Conservation (phyloP, 2,329 filamentous ascomycete species). For the Hymenoscyphus fraxineus region DNA sequence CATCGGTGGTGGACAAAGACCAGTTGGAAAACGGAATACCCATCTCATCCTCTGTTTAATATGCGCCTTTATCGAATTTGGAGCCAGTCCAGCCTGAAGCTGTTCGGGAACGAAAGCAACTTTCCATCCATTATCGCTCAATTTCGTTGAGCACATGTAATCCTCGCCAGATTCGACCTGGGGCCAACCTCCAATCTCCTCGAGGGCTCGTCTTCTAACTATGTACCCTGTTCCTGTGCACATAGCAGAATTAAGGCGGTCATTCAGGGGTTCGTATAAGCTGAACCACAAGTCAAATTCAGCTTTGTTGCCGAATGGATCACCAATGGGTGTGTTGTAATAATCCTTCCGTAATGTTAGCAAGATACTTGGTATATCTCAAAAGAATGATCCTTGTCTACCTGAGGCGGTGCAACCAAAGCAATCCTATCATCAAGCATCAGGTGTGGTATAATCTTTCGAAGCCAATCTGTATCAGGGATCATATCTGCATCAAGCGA, state of each 20-base stretch:
- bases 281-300: background rate
- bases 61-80: background rate
- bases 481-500: background rate
- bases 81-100: background rate
- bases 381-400: background rate
- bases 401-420: background rate
- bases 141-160: background rate
- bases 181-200: background rate
- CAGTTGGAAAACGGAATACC: background rate
- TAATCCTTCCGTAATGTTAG: background rate
- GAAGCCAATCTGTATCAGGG: background rate
- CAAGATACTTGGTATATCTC: background rate
- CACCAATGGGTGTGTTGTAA: background rate
- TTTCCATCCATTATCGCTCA: background rate
- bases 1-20: background rate
- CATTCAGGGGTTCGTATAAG: background rate
- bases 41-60: background rate
- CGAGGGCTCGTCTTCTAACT: background rate
- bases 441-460: background rate
- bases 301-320: background rate
- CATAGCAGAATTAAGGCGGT: background rate
- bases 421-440: background rate
- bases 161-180: background rate
- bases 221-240: background rate
- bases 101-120: background rate